Percentiles rank a stretch among this genome's conserved stretches.
Conservation (phyloP, 305 asterid genomes). For the Nicotiana rustica region DNA sequence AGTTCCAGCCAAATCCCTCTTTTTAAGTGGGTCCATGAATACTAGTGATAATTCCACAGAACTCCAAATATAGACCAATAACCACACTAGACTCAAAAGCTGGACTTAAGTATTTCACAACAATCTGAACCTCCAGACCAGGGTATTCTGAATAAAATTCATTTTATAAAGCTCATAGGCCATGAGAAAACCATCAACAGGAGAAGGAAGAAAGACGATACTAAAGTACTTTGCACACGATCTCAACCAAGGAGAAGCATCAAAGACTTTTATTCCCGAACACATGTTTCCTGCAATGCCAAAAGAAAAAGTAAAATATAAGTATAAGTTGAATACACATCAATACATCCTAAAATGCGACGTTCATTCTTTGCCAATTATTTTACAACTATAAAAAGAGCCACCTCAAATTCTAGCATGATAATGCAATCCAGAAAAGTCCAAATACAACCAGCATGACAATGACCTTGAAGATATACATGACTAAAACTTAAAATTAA, state of each 20-base stretch:
- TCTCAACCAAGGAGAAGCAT: constrained; percentile 20
- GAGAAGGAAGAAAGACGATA: background rate
- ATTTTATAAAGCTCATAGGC: constrained; percentile 14
- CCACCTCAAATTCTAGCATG: background rate
- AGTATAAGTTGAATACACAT: background rate
- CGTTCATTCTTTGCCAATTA: background rate
- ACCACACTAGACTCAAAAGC: constrained; percentile 25
- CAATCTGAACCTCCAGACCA: background rate
- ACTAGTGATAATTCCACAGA: constrained; percentile 1
- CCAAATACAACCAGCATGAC: background rate
- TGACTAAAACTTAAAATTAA: background rate
- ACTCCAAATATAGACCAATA: background rate
- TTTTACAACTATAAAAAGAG: background rate
- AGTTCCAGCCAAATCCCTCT: background rate
- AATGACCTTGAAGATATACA: background rate
- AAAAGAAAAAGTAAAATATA: background rate
- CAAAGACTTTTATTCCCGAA: constrained; percentile 21
- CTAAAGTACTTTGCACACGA: constrained; percentile 18
- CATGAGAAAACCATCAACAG: background rate
- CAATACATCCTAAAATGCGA: background rate
- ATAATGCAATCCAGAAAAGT: background rate
- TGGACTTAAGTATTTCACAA: constrained; percentile 15
- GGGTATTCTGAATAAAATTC: background rate
- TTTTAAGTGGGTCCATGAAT: background rate
- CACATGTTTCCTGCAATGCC: constrained; percentile 15